Evolutionary conservation across 2,329 filamentous ascomycete species (phyloP).

Genomic region (Pseudogymnoascus sp.): DNA sequence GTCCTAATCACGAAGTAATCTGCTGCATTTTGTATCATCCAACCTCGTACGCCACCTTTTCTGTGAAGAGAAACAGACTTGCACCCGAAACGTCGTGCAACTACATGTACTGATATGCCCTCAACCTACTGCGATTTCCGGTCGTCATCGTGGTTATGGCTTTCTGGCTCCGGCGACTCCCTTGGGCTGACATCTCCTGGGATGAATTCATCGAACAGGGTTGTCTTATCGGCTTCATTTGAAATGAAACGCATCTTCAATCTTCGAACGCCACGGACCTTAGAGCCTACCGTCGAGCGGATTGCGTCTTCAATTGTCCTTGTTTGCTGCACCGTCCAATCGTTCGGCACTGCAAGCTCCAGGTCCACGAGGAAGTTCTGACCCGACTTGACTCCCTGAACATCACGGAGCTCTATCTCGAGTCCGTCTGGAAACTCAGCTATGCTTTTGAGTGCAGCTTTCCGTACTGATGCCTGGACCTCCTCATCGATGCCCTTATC

Average conservation of each 20-base stretch:
- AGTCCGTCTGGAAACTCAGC: slow-evolving; percentile 45
- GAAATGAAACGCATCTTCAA: slow-evolving; percentile 79
- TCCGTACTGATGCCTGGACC: slow-evolving; percentile 64
- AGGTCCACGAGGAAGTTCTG: slow-evolving; percentile 94
- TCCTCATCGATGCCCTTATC: slow-evolving; percentile 85
- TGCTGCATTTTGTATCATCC: neutral
- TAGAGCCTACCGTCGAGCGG: slow-evolving; percentile 63
- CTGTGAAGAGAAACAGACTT: slow-evolving; percentile 5
- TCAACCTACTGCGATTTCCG: neutral
- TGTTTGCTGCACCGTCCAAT: slow-evolving; percentile 68
- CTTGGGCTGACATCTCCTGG: slow-evolving; percentile 51
- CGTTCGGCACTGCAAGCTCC: slow-evolving; percentile 70
- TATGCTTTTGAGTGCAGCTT: slow-evolving; percentile 56
- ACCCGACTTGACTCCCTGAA: slow-evolving; percentile 89
- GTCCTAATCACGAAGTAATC: neutral
- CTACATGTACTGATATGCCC: neutral
- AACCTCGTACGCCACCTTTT: neutral
- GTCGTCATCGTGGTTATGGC: slow-evolving; percentile 1
- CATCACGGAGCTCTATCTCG: slow-evolving; percentile 57
- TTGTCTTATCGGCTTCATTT: slow-evolving; percentile 48
- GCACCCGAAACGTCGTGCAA: slow-evolving; percentile 3
- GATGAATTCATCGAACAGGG: slow-evolving; percentile 75
- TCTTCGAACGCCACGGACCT: slow-evolving; percentile 75
- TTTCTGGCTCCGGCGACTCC: slow-evolving; percentile 44
- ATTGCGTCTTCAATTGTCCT: slow-evolving; percentile 66